A percentile compares a stretch with the other conserved stretches of the same genome.
Conservation (phyloP, 805 yeast species). For the Saturnispora mendoncae region DNA sequence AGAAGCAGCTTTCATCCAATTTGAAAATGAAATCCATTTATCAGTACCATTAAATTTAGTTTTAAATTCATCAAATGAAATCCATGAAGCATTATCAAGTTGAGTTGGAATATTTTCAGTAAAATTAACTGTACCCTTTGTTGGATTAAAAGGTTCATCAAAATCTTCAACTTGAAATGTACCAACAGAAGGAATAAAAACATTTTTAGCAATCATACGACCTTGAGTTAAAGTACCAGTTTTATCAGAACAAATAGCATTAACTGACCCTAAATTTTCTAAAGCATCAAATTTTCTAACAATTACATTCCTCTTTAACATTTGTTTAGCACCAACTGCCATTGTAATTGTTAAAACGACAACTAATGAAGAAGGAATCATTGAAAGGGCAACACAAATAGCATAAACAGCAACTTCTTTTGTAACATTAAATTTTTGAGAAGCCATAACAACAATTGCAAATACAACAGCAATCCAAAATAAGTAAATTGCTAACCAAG, state of each 20-base stretch:
- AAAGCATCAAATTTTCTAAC: slow-evolving; percentile 70
- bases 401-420: slow-evolving; percentile 83
- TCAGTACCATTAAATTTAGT: slow-evolving; percentile 11
- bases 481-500: slow-evolving; percentile 66
- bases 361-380: slow-evolving; percentile 75
- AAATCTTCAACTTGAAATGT: slow-evolving; percentile 45
- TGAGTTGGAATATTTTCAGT: slow-evolving; percentile 31
- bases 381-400: slow-evolving; percentile 71
- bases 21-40: slow-evolving; percentile 25
- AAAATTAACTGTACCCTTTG: slow-evolving; percentile 39
- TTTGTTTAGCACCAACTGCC: slow-evolving; percentile 72
- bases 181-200: slow-evolving; percentile 61
- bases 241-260: slow-evolving; percentile 74
- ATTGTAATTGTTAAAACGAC: slow-evolving; percentile 79
- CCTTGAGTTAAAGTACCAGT: slow-evolving; percentile 80
- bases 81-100: slow-evolving; percentile 31
- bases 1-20: slow-evolving; percentile 60
- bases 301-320: slow-evolving; percentile 62
- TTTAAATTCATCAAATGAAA: slow-evolving; percentile 22
- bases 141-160: slow-evolving; percentile 57
- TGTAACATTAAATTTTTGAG: slow-evolving; percentile 67
- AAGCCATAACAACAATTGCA: slow-evolving; percentile 81
- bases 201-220: slow-evolving; percentile 63
- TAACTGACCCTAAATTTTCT: slow-evolving; percentile 72
- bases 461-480: slow-evolving; percentile 74